These are phyloP conservation scores for Przewalskia tangutica DNA, from an alignment of 257 asterid species.

Conservation along the genomic window DNA sequence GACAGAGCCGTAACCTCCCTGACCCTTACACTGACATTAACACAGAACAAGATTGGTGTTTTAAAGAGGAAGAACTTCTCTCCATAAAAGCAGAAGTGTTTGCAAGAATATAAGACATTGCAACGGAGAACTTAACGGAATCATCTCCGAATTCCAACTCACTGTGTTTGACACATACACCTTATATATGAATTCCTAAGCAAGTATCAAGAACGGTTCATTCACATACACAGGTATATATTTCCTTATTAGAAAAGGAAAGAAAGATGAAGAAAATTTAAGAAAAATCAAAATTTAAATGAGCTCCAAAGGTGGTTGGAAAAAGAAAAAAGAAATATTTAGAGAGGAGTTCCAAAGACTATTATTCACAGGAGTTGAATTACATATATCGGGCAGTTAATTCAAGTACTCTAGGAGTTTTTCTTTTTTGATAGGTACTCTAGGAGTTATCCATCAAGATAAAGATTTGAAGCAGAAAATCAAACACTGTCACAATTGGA, in stretches of 20 bases:
- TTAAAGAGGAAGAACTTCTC: not conserved
- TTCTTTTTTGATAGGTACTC: not conserved
- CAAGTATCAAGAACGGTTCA: not conserved
- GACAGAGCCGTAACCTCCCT: not conserved
- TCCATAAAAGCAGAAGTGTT: not conserved
- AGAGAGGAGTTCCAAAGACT: not conserved
- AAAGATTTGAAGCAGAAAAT: not conserved
- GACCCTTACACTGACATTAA: not conserved
- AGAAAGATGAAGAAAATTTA: not conserved
- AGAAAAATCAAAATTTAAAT: not conserved
- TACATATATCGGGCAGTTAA: not conserved
- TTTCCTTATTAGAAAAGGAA: not conserved
- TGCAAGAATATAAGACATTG: not conserved
- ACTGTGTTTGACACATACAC: not conserved
- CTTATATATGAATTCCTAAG: not conserved
- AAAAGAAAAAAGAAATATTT: not conserved
- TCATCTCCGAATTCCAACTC: not conserved
- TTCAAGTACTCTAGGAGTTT: not conserved
- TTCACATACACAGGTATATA: not conserved
- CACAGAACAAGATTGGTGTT: not conserved
- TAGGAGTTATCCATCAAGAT: not conserved
- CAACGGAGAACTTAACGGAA: not conserved
- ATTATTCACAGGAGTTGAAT: not conserved
- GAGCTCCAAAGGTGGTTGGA: not conserved
- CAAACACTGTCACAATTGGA: not conserved